These are phyloP conservation scores for Collybia nuda DNA, from an alignment of 768 basidiomycete genomes.

Conservation along the genomic window DNA sequence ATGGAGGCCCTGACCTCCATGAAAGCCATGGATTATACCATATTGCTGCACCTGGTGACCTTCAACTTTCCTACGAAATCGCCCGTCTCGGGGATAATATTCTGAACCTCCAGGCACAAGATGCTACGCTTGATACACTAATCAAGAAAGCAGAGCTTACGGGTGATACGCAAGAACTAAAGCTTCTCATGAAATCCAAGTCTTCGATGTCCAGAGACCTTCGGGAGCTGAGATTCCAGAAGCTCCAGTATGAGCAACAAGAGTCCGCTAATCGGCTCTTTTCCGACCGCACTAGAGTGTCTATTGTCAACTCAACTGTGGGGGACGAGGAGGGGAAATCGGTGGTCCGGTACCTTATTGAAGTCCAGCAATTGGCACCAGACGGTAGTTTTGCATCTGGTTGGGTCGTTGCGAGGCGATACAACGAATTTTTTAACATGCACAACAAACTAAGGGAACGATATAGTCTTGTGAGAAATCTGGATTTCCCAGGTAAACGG, in stretches of 20 bases:
- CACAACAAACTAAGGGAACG: conserved; percentile 84
- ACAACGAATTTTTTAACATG: conserved; percentile 93
- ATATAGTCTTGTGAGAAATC: conserved; percentile 58
- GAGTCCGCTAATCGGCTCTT: conserved; percentile 87
- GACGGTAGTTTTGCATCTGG: conserved; percentile 81
- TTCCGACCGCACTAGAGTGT: conserved; percentile 81
- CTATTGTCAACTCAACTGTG: conserved; percentile 79
- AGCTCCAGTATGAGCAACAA: conserved; percentile 91
- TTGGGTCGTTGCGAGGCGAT: conserved; percentile 92
- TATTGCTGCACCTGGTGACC: conserved; percentile 84
- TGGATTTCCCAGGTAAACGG: conserved; percentile 94
- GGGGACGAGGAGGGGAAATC: conserved; percentile 86
- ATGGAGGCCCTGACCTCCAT: conserved; percentile 38
- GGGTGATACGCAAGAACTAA: conserved; percentile 85
- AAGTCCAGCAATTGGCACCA: conserved; percentile 83
- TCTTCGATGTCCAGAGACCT: conserved; percentile 80
- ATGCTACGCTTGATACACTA: conserved; percentile 79
- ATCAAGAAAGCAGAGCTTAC: conserved; percentile 95
- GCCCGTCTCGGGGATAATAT: conserved; percentile 75
- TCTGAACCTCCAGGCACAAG: conserved; percentile 74
- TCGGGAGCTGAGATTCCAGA: conserved; percentile 85
- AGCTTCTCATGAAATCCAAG: conserved; percentile 79
- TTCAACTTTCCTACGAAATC: conserved; percentile 88
- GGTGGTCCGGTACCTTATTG: conserved; percentile 89
- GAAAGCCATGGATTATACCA: conserved; percentile 57